Conservation (phyloP, 148 eudicot genomes). For the Chenopodium quinoa region DNA sequence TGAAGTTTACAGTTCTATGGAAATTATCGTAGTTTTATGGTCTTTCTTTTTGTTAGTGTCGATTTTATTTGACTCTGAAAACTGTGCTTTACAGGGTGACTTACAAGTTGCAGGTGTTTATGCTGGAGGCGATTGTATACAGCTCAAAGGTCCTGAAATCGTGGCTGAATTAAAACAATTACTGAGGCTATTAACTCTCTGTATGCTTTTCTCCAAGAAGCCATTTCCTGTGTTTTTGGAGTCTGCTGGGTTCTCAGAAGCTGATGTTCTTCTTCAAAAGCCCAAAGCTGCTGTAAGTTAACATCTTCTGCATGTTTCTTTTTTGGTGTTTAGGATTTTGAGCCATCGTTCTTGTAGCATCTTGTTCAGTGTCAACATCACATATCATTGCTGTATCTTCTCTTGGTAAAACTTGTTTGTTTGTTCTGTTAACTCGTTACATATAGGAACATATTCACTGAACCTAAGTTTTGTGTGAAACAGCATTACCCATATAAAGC, state of each 20-base stretch:
- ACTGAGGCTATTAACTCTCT: constrained; percentile 60
- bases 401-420: neutral
- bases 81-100: constrained; percentile 58
- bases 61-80: neutral
- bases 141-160: constrained; percentile 66
- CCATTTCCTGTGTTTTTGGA: constrained; percentile 91
- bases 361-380: neutral
- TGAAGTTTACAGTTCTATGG: neutral
- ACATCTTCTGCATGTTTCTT: neutral
- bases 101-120: constrained; percentile 77
- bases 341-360: constrained; percentile 1
- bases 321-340: neutral
- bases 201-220: constrained; percentile 89
- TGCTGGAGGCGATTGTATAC: constrained; percentile 70
- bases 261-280: constrained; percentile 87
- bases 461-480: neutral
- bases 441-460: neutral
- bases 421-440: neutral
- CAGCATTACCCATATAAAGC: neutral
- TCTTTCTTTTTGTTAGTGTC: constrained; percentile 6
- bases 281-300: constrained; percentile 91
- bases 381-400: neutral
- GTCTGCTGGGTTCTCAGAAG: constrained; percentile 69
- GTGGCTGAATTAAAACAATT: constrained; percentile 58
- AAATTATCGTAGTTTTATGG: neutral